A percentile compares a stretch with the other conserved stretches of the same genome.
Conservation (phyloP, 768 basidiomycete genomes). For the Lactarius quietus region DNA sequence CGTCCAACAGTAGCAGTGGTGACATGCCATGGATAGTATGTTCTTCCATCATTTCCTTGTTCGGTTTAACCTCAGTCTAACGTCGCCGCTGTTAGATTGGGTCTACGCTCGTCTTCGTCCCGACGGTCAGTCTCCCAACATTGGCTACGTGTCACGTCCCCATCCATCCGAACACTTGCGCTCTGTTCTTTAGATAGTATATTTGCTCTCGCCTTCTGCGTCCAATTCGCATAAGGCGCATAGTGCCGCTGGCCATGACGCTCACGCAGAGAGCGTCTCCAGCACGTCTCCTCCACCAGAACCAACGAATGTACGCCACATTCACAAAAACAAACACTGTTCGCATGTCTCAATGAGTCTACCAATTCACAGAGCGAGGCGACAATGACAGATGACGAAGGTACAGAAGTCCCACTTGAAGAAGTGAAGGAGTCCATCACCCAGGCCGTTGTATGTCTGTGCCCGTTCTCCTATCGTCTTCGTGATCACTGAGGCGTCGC, state of each 20-base stretch:
- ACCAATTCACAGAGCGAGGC: conserved; percentile 8
- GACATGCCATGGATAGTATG: conserved; percentile 25
- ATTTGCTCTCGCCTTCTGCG: conserved; percentile 25
- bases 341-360: not conserved
- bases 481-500: not conserved
- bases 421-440: conserved; percentile 30
- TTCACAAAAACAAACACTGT: not conserved
- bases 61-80: not conserved
- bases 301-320: conserved; percentile 6
- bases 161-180: not conserved
- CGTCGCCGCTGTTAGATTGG: conserved; percentile 12
- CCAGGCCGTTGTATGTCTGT: conserved; percentile 27
- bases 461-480: not conserved
- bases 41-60: not conserved
- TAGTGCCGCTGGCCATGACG: conserved; percentile 52
- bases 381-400: conserved; percentile 30
- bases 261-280: conserved; percentile 49
- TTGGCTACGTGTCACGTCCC: conserved; percentile 33
- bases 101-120: conserved; percentile 23
- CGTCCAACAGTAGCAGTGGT: conserved; percentile 1
- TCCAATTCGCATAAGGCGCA: conserved; percentile 37
- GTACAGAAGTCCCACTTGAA: conserved; percentile 29
- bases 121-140: conserved; percentile 19
- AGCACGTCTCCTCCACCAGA: conserved; percentile 31
- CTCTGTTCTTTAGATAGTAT: conserved; percentile 11